Percentiles rank a stretch among this genome's conserved stretches.
phyloP scores from a whole-genome alignment of 2,329 filamentous ascomycete genomes.

The Basipetospora chlamydospora region DNA sequence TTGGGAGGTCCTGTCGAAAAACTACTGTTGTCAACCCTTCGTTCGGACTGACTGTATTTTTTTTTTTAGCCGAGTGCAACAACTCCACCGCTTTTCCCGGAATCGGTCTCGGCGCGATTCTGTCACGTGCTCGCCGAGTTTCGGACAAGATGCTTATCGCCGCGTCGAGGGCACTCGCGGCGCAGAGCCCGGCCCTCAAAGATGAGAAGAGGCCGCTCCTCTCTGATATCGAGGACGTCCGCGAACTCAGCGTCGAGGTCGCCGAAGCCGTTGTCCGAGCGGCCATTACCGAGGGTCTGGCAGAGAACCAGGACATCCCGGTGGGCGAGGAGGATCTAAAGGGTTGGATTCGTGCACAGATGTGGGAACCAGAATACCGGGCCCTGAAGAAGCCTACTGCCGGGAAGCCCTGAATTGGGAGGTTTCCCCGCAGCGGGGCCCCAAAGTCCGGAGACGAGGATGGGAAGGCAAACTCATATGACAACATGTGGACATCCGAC shows the following conservation, averaged over 20 bases:
- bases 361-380: constrained; percentile 63
- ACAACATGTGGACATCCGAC: too few relatives aligned
- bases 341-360: constrained; percentile 62
- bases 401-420: too few relatives aligned
- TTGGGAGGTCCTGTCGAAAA: background rate
- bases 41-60: too few relatives aligned
- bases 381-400: constrained; percentile 31
- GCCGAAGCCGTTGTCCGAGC: constrained; percentile 60
- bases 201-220: constrained; percentile 53
- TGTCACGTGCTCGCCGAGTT: constrained; percentile 51
- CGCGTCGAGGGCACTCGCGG: constrained; percentile 59
- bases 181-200: constrained; percentile 51
- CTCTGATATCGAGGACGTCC: constrained; percentile 60
- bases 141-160: constrained; percentile 72
- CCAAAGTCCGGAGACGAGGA: too few relatives aligned
- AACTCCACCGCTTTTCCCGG: constrained; percentile 78
- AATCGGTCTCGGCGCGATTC: constrained; percentile 66
- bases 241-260: constrained; percentile 63
- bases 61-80: constrained; percentile 56
- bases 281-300: constrained; percentile 54
- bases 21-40: too few relatives aligned
- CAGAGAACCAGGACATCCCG: constrained; percentile 52
- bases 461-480: too few relatives aligned
- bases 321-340: constrained; percentile 38
- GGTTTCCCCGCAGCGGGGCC: too few relatives aligned